A percentile compares a stretch with the other conserved stretches of the same genome.
phyloP scores from a whole-genome alignment of 164 flowering plant genomes.

The grape (Vitis vinifera) region DNA sequence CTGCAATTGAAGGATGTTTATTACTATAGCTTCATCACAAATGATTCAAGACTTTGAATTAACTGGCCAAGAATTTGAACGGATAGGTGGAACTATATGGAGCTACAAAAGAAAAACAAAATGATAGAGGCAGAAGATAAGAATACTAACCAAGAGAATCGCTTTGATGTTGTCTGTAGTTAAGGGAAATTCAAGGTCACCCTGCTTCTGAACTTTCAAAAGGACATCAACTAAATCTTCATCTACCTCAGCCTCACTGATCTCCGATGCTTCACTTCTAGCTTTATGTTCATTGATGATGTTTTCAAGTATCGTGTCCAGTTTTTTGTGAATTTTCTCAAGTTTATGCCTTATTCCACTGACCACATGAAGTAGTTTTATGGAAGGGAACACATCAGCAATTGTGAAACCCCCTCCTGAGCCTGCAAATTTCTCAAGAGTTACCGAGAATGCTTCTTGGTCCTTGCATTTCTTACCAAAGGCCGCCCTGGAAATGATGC shows the following conservation, averaged over 20 bases:
- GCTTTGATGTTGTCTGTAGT: slow-evolving; percentile 21
- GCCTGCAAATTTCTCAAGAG: not conserved
- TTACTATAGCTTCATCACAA: no score
- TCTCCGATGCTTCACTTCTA: not conserved
- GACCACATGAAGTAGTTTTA: slow-evolving; percentile 12
- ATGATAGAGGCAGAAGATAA: not conserved
- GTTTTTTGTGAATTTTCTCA: slow-evolving; percentile 12
- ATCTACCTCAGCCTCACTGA: not conserved
- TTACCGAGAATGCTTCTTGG: slow-evolving; percentile 14
- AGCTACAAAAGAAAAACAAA: not conserved
- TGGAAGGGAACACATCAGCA: slow-evolving; percentile 30
- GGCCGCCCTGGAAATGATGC: slow-evolving; percentile 19
- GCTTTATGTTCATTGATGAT: slow-evolving; percentile 27
- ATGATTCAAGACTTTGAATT: no score
- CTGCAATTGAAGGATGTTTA: no score
- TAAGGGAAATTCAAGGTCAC: slow-evolving; percentile 1
- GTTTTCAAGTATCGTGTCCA: slow-evolving; percentile 21
- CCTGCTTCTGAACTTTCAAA: slow-evolving; percentile 7
- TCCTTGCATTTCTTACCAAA: slow-evolving; percentile 28
- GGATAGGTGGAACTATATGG: no score
- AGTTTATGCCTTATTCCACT: slow-evolving; percentile 20
- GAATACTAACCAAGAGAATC: slow-evolving; percentile 9
- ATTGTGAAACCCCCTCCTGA: slow-evolving; percentile 16
- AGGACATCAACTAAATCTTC: slow-evolving; percentile 25
- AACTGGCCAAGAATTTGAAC: no score